Evolutionary conservation across 2,329 filamentous ascomycete species (phyloP).

Genomic region (Xylaria sp.): DNA sequence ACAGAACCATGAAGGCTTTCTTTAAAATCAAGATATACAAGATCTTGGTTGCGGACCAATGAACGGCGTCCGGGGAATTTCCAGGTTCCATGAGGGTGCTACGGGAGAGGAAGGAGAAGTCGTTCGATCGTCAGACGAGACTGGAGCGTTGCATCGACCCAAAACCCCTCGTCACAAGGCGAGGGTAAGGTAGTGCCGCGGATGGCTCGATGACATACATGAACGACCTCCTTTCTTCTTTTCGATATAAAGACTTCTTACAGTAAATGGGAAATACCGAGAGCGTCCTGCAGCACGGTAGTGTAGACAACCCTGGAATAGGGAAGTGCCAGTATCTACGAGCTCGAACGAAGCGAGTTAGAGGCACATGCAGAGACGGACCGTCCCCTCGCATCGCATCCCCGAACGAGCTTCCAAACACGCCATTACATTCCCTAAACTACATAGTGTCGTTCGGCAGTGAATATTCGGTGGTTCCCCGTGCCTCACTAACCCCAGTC

Average conservation of each 20-base stretch:
- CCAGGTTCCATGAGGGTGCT: not conserved
- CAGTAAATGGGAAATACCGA: slow-evolving; percentile 1
- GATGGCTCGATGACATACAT: slow-evolving; percentile 31
- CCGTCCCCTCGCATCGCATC: slow-evolving; percentile 18
- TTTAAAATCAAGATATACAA: slow-evolving; percentile 1
- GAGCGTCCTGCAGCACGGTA: not conserved
- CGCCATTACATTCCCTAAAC: slow-evolving; percentile 17
- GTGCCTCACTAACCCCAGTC: slow-evolving; percentile 4
- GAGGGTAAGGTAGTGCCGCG: slow-evolving; percentile 29
- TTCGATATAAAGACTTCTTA: slow-evolving; percentile 12
- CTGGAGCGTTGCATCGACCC: slow-evolving; percentile 23
- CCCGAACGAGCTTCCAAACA: slow-evolving; percentile 16
- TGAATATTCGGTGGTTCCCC: not conserved
- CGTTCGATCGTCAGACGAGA: slow-evolving; percentile 28
- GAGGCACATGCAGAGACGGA: slow-evolving; percentile 22
- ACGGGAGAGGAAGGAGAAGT: slow-evolving; percentile 35
- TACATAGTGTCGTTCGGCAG: slow-evolving; percentile 13
- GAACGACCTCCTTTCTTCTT: slow-evolving; percentile 2
- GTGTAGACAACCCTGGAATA: not conserved
- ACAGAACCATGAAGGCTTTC: not conserved
- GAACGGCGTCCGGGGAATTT: slow-evolving; percentile 32
- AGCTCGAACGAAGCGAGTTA: slow-evolving; percentile 23
- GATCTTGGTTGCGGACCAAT: slow-evolving; percentile 25
- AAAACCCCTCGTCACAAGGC: slow-evolving; percentile 20
- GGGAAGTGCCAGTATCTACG: not conserved